A percentile compares a stretch with the other conserved stretches of the same genome.
phyloP scores from a whole-genome alignment of 108 stramenopile genomes.

The Stephanodiscus minutulus region DNA sequence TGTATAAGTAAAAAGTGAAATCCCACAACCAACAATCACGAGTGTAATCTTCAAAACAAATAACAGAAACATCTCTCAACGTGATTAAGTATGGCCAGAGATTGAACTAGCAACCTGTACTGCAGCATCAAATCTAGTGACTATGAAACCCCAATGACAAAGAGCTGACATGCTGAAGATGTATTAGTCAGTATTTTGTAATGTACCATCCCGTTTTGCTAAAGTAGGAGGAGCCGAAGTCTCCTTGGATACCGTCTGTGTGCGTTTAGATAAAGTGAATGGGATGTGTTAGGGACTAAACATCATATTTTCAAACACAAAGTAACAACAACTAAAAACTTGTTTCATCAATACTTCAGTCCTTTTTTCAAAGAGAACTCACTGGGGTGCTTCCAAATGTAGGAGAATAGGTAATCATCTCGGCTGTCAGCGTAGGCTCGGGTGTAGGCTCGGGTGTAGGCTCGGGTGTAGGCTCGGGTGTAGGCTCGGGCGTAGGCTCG shows the following conservation, averaged over 20 bases:
- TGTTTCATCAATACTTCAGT: not conserved
- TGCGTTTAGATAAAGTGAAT: not conserved
- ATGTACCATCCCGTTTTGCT: not conserved
- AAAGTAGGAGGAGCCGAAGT: not conserved
- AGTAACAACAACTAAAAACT: not conserved
- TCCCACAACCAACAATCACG: too few relatives aligned
- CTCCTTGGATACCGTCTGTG: not conserved
- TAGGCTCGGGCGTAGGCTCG: not conserved
- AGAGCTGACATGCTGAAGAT: not conserved
- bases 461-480: too few relatives aligned
- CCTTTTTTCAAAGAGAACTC: not conserved
- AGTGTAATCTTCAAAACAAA: too few relatives aligned
- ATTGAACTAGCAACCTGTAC: too few relatives aligned
- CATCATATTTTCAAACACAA: not conserved
- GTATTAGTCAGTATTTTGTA: not conserved
- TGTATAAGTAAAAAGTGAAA: too few relatives aligned
- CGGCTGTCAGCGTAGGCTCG: not conserved
- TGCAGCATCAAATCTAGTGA: too few relatives aligned
- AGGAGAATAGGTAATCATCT: not conserved
- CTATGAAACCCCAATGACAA: too few relatives aligned
- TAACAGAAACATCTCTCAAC: too few relatives aligned
- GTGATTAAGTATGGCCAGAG: too few relatives aligned
- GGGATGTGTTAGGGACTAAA: too few relatives aligned
- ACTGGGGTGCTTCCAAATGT: constrained; percentile 12
- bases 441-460: too few relatives aligned